A percentile compares a stretch with the other conserved stretches of the same genome.
Conservation (phyloP, 2,329 filamentous ascomycete genomes). For the Aureobasidium subglaciale region DNA sequence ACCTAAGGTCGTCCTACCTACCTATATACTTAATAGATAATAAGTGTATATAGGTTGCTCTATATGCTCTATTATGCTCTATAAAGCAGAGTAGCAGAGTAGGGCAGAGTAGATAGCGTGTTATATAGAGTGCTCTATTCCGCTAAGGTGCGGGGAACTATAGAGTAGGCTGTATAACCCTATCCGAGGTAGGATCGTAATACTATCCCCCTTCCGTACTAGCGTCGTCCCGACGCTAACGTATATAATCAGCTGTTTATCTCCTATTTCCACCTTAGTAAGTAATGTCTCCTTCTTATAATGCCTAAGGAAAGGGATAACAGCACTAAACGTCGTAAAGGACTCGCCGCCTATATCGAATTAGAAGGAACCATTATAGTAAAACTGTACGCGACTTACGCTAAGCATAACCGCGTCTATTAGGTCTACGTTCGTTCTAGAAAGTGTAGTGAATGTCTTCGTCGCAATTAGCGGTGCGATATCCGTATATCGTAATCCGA, state of each 20-base stretch:
- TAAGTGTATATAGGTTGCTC: too few species aligned
- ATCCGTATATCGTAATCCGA: background rate
- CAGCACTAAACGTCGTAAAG: background rate
- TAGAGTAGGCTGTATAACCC: background rate
- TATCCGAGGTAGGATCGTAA: slow-evolving; percentile 1
- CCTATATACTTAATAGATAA: too few species aligned
- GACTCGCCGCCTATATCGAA: background rate
- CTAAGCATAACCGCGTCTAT: background rate
- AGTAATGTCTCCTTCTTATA: background rate
- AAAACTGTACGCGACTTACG: background rate
- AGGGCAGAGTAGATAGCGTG: background rate
- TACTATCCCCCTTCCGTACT: background rate
- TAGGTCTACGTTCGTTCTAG: background rate
- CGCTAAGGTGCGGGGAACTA: background rate
- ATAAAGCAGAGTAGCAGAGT: background rate
- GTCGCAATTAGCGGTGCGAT: background rate
- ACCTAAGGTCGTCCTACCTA: too few species aligned
- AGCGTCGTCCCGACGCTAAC: background rate
- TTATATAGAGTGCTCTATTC: background rate
- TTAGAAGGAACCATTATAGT: background rate
- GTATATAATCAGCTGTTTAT: background rate
- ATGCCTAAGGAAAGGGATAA: background rate
- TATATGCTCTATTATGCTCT: background rate
- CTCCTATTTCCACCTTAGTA: background rate
- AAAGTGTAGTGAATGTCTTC: background rate